These are phyloP conservation scores for Penicillium longicatenatum DNA, from an alignment of 495 filamentous ascomycete species.

Conservation along the genomic window DNA sequence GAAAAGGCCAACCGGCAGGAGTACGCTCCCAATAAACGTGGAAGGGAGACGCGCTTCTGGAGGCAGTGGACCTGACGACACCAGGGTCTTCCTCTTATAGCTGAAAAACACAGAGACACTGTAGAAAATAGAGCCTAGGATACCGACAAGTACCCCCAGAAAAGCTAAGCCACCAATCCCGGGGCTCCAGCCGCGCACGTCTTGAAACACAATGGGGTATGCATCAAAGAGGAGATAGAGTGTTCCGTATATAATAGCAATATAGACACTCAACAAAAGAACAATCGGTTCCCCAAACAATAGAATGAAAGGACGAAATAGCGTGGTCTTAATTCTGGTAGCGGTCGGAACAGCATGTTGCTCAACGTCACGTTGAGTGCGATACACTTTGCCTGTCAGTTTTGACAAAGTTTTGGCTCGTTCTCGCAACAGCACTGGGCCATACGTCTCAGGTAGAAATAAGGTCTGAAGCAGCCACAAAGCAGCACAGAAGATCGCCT, in stretches of 20 bases:
- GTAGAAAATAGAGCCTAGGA: constrained; percentile 57
- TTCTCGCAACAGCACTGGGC: neutral
- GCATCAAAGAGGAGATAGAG: constrained; percentile 85
- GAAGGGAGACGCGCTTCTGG: constrained; percentile 76
- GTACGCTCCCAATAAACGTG: constrained; percentile 64
- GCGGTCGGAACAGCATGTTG: neutral
- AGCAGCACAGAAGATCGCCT: neutral
- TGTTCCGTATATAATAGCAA: constrained; percentile 65
- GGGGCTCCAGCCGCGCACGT: constrained; percentile 67
- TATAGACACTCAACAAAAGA: constrained; percentile 38
- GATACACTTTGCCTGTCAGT: neutral
- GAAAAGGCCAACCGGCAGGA: constrained; percentile 68
- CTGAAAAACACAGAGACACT: constrained; percentile 55
- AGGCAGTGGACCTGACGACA: constrained; percentile 58
- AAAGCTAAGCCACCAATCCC: constrained; percentile 71
- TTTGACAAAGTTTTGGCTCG: neutral
- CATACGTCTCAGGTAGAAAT: constrained; percentile 1
- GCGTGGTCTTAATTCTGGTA: neutral
- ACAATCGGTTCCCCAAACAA: constrained; percentile 3
- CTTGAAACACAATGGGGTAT: constrained; percentile 72
- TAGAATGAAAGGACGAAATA: neutral
- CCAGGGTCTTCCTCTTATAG: constrained; percentile 68
- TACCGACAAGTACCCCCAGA: constrained; percentile 70
- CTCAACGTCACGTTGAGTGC: neutral
- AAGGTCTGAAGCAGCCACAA: neutral